Evolutionary conservation across 2,329 filamentous ascomycete genomes (phyloP), one percentile per base, ranked within the genome.

Genomic region (Geosmithia flava): DNA sequence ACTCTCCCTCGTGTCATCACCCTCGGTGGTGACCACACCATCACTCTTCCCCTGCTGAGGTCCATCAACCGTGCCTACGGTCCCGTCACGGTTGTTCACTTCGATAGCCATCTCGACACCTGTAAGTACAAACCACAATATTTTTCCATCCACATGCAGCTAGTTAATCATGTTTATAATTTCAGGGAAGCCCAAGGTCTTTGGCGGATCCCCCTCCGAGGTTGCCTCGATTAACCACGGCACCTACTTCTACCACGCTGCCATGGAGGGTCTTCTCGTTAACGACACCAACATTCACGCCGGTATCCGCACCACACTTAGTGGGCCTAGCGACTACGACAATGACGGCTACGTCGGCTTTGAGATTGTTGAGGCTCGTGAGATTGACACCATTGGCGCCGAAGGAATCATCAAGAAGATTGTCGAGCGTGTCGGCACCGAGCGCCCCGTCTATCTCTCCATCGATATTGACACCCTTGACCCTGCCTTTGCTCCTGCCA

Each of bases 271-370:
- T 2, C 71, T 93, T 16, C 71, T 94, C 19, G 74, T 74, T 52
- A 94, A 93, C 59, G 85, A 93, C 68, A 84, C 79, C 55, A 91
- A 89, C 17, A 89, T 94, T 64, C 87, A 94, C 62, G 87, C 86
- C 16, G 87, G 87, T 40, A 93, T 94, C 62, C 80, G 87, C 49
- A 93, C 87, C 0, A 93, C 86, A 2, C 71, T 93, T 17, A 85
- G 79, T 50, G 86, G 86, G 0, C 81, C 83, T 1, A 20, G 79
- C 17, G 87, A 91, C 68, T 91, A 90, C 62, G 85, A 87, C 55
- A 87, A 91, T 59, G 86, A 93, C 60, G 85, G 85, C 30, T 90
- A 90, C 66, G 87, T 83, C 60, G 86, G 87, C 7, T 91, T 91
- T 59, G 76, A 87, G 65, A 89, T 90, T 52, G 80, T 89, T 43